Conservation (phyloP, 805 yeast genomes). For the Candida alai region DNA sequence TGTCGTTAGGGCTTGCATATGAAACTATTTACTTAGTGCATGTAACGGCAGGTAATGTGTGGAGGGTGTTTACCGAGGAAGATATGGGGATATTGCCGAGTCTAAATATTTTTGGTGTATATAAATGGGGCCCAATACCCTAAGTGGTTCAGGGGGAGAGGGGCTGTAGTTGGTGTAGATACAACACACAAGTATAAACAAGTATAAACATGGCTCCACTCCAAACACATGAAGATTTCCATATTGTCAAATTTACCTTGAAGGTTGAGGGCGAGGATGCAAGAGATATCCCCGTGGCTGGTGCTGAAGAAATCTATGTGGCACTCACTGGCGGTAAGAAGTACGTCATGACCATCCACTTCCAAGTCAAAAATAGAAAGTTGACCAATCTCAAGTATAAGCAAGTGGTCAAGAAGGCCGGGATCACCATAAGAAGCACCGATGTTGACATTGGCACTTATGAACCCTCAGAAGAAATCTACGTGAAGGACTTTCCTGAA, state of each 20-base stretch:
- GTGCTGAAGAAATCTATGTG: constrained; percentile 24
- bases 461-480: constrained; percentile 32
- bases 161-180: not conserved
- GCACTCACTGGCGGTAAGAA: constrained; percentile 36
- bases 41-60: no score
- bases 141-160: no score
- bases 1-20: no score
- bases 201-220: constrained; percentile 5
- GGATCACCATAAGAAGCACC: constrained; percentile 28
- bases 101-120: no score
- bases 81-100: no score
- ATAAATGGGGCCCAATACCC: not conserved
- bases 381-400: constrained; percentile 30
- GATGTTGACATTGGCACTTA: constrained; percentile 30
- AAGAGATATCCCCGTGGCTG: constrained; percentile 23
- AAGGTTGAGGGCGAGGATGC: constrained; percentile 28
- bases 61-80: no score
- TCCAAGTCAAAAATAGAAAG: constrained; percentile 25
- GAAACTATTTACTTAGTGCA: no score
- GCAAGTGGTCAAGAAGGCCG: constrained; percentile 34
- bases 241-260: constrained; percentile 27
- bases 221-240: constrained; percentile 28
- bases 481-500: constrained; percentile 26
- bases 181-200: not conserved
- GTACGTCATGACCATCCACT: constrained; percentile 29